Evolutionary conservation across 345 rosid species (phyloP), one percentile per base, ranked within the genome.

Genomic region (Rhizophora mangle): DNA sequence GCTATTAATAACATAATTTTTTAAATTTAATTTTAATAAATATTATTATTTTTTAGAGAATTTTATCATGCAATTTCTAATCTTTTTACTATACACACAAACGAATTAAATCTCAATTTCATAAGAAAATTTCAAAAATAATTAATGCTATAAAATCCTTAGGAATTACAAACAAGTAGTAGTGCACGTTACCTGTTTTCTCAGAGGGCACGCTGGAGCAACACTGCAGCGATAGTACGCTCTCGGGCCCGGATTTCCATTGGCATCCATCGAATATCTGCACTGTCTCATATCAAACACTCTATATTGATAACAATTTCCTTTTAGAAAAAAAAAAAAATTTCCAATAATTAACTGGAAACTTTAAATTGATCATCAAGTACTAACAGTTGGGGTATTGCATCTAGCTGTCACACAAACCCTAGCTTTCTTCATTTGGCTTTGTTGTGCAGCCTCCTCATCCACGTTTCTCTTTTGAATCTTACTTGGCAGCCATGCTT

Each of bases 231-330:
- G 96, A 71, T 88, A 93, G 56, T 93, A 93, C 29, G 93, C 96
- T 71, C 96, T 82, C 8, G 98, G 98, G 69, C 98, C 88, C 43
- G 98, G 96, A 57, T 90, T 93, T 53, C 93, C 96, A 81, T 93
- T 93, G 0, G 96, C 98, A 90, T 43, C 98, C 98, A 82, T 93
- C 98, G 37, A 84, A 87, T 92, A 93, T 87, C 98, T 93, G 76
- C 43, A 62, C 20, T 4, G 54, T 34, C 24, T 39, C 32, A 18
- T 8, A 26, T 16, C 54, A 31, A 62, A 55, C 10, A 56, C 60
- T 24, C 8, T 34, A 34, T 8, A 34, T 34, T 8, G 37, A 34
- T 34, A 34, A 34, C 37, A 34, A 34, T 7, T 34, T 34, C 6
- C 8, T 34, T 9, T 34, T 34, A 1, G 1, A 8, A 7, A 34